These are phyloP conservation scores for Ustilago lituana DNA, from an alignment of 1,284 basidiomycete species.

Conservation along the genomic window DNA sequence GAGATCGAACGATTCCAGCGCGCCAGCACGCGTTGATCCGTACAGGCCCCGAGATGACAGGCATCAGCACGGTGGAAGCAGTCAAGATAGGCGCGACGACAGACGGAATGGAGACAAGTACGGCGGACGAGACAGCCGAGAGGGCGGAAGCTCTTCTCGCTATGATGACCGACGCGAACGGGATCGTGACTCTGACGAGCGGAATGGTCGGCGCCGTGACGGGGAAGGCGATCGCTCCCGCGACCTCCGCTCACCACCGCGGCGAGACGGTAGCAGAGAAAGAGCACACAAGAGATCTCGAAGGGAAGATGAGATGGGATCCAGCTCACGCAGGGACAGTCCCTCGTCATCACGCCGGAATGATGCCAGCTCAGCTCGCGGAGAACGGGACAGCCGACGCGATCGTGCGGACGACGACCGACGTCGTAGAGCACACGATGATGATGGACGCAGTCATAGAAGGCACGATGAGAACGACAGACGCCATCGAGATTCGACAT, in stretches of 20 bases:
- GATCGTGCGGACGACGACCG: constrained; percentile 3
- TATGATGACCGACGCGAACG: constrained; percentile 48
- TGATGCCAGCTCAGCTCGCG: background rate
- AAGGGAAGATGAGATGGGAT: constrained; percentile 2
- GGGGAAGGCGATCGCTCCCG: too few relatives aligned
- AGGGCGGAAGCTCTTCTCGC: constrained; percentile 32
- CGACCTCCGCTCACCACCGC: too few relatives aligned
- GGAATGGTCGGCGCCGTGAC: background rate
- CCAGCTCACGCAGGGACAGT: background rate
- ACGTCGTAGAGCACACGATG: constrained; percentile 6
- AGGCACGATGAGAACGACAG: constrained; percentile 11
- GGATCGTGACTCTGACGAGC: constrained; percentile 24
- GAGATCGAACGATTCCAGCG: background rate
- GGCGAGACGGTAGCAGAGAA: too few relatives aligned
- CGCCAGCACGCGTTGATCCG: constrained; percentile 3
- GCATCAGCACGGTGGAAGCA: background rate
- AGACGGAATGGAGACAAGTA: constrained; percentile 8
- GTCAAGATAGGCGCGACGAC: constrained; percentile 4
- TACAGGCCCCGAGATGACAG: constrained; percentile 10
- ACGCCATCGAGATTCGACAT: constrained; percentile 9
- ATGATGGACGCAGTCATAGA: constrained; percentile 11
- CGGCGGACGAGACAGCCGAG: constrained; percentile 13
- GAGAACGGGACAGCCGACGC: constrained; percentile 1
- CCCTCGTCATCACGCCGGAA: background rate
- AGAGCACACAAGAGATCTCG: constrained; percentile 14